These are phyloP conservation scores for Neonectria hederae DNA, from an alignment of 2,329 filamentous ascomycete species.

Conservation along the genomic window DNA sequence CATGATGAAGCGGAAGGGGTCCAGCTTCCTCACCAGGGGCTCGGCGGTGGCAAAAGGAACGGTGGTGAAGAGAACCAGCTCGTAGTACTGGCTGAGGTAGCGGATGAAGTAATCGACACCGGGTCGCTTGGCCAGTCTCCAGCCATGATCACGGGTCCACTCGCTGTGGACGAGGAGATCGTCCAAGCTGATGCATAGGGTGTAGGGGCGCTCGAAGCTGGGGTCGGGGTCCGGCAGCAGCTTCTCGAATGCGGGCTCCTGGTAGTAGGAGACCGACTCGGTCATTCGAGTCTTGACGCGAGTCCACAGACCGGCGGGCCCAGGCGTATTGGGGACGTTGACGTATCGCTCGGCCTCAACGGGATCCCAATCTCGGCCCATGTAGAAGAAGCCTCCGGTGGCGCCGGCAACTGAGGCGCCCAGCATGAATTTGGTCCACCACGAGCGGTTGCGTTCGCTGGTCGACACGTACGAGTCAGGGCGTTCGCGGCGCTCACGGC, in stretches of 20 bases:
- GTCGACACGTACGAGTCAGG: slow-evolving; percentile 85
- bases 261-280: slow-evolving; percentile 89
- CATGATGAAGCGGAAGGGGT: slow-evolving; percentile 93
- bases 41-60: slow-evolving; percentile 87
- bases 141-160: slow-evolving; percentile 93
- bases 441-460: slow-evolving; percentile 81
- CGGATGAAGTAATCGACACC: slow-evolving; percentile 97
- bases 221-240: slow-evolving; percentile 86
- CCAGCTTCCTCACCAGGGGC: slow-evolving; percentile 89
- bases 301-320: slow-evolving; percentile 78
- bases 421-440: slow-evolving; percentile 80
- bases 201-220: slow-evolving; percentile 85
- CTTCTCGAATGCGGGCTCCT: slow-evolving; percentile 94
- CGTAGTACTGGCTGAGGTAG: slow-evolving; percentile 97
- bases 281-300: slow-evolving; percentile 79
- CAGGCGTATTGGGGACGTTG: slow-evolving; percentile 84
- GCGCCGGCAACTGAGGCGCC: slow-evolving; percentile 65
- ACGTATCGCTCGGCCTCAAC: slow-evolving; percentile 75
- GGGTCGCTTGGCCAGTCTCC: slow-evolving; percentile 93
- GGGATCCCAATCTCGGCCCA: slow-evolving; percentile 90
- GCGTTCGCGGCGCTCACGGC: slow-evolving; percentile 56
- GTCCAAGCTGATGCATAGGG: slow-evolving; percentile 90
- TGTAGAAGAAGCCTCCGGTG: slow-evolving; percentile 72
- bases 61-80: slow-evolving; percentile 94
- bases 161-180: slow-evolving; percentile 95